A percentile compares a stretch with the other conserved stretches of the same genome.
phyloP scores from a whole-genome alignment of 768 basidiomycete species.

The Hortiboletus flavorubellus region DNA sequence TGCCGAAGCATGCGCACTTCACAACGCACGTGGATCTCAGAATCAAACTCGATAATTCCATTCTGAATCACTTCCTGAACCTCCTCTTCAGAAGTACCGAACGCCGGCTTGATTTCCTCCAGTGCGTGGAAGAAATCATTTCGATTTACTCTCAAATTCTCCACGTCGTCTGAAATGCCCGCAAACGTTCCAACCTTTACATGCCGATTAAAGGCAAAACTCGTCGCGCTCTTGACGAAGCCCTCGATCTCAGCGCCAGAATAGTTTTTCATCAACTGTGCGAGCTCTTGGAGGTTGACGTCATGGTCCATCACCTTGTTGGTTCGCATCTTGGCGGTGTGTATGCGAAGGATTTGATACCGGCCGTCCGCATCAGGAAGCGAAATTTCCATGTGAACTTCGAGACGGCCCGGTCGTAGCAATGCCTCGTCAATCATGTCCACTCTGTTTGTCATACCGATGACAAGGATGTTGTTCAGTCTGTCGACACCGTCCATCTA shows the following conservation, averaged over 20 bases:
- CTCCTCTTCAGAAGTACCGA: conserved; percentile 97
- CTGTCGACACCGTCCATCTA: conserved; percentile 99
- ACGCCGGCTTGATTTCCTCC: conserved; percentile 93
- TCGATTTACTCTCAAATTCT: conserved; percentile 84
- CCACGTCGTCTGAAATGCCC: conserved; percentile 93
- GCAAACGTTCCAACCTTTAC: conserved; percentile 98
- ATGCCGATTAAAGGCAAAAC: conserved; percentile 96
- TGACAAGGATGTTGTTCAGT: conserved; percentile 97
- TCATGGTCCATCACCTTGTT: conserved; percentile 88
- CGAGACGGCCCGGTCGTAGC: conserved; percentile 94
- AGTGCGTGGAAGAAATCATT: conserved; percentile 87
- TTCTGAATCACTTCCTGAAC: conserved; percentile 90
- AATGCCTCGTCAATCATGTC: conserved; percentile 99
- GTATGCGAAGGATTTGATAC: conserved; percentile 90
- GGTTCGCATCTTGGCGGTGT: conserved; percentile 89
- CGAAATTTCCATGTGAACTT: conserved; percentile 99
- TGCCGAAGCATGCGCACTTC: not conserved
- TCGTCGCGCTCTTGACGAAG: conserved; percentile 95
- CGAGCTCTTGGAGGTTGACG: conserved; percentile 81
- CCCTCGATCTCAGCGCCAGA: conserved; percentile 96
- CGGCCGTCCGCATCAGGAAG: conserved; percentile 93
- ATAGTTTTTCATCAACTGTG: conserved; percentile 90
- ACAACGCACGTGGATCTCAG: conserved; percentile 60
- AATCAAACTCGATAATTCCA: conserved; percentile 89
- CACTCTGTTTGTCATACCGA: conserved; percentile 97